These are phyloP conservation scores for Kurtzmaniella cleridarum DNA, from an alignment of 805 yeast species.

Conservation along the genomic window DNA sequence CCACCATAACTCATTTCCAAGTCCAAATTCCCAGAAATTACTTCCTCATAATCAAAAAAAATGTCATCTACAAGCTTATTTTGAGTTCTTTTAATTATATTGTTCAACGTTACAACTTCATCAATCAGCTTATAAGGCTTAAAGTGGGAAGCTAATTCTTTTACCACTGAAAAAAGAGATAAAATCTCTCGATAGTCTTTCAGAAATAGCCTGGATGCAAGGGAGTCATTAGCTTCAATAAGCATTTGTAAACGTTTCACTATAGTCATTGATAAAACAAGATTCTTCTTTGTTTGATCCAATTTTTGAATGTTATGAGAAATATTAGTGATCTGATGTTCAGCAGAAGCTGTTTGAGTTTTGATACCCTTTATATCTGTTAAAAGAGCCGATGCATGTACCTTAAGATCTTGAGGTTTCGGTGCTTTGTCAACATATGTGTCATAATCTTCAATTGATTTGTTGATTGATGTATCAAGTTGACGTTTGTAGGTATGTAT, in stretches of 20 bases:
- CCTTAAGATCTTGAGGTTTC: slow-evolving; percentile 14
- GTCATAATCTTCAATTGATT: slow-evolving; percentile 31
- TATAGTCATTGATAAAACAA: slow-evolving; percentile 80
- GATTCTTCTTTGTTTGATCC: slow-evolving; percentile 78
- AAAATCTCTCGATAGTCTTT: slow-evolving; percentile 53
- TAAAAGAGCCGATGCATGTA: slow-evolving; percentile 37
- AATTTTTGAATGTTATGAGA: slow-evolving; percentile 73
- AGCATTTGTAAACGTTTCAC: slow-evolving; percentile 85
- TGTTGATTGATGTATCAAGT: slow-evolving; percentile 41
- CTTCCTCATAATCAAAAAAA: slow-evolving; percentile 62
- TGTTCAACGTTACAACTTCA: slow-evolving; percentile 64
- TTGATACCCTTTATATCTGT: slow-evolving; percentile 44
- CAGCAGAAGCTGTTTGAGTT: slow-evolving; percentile 48
- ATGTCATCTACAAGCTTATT: slow-evolving; percentile 61
- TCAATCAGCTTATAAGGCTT: slow-evolving; percentile 78
- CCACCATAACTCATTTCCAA: slow-evolving; percentile 57
- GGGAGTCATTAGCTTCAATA: slow-evolving; percentile 63
- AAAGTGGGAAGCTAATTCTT: slow-evolving; percentile 68
- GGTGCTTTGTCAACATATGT: slow-evolving; percentile 8
- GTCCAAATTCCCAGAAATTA: slow-evolving; percentile 24
- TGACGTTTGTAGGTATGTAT: slow-evolving; percentile 46
- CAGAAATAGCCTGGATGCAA: slow-evolving; percentile 41
- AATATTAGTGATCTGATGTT: slow-evolving; percentile 56
- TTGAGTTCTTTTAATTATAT: slow-evolving; percentile 55
- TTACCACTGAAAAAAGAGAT: slow-evolving; percentile 61